Percentiles rank a stretch among this genome's conserved stretches.
phyloP scores from a whole-genome alignment of 768 basidiomycete species.

The Lactarius pseudohatsudake region DNA sequence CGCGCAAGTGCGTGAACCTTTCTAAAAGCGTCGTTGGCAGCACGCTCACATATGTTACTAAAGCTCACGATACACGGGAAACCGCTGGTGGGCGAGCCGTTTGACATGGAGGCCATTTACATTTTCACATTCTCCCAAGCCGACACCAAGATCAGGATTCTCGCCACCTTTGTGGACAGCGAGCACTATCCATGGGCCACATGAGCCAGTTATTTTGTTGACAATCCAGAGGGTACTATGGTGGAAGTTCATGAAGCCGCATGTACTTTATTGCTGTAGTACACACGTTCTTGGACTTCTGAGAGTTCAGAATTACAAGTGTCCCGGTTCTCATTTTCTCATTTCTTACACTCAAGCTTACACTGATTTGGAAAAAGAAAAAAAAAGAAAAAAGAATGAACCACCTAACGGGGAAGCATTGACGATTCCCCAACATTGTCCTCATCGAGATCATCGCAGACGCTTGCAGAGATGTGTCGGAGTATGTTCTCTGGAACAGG shows the following conservation, averaged over 20 bases:
- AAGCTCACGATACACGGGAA: slow-evolving; percentile 7
- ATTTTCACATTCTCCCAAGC: slow-evolving; percentile 1
- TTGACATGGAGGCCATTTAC: slow-evolving; percentile 19
- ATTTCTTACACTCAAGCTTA: no score
- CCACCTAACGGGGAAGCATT: not conserved
- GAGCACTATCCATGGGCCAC: not conserved
- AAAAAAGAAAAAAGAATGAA: not conserved
- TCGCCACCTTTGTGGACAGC: slow-evolving; percentile 13
- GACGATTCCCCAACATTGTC: not conserved
- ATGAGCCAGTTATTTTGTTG: not conserved
- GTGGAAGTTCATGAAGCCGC: not conserved
- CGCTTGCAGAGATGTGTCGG: not conserved
- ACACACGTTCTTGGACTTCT: no score
- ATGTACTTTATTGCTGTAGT: not conserved
- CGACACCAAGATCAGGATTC: slow-evolving; percentile 3
- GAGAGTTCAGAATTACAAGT: no score
- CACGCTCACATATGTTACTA: not conserved
- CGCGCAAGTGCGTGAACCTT: slow-evolving; percentile 6
- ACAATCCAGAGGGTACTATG: not conserved
- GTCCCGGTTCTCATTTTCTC: no score
- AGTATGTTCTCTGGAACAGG: not conserved
- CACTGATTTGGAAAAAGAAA: not conserved
- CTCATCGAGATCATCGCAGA: not conserved
- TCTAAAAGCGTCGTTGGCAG: not conserved
- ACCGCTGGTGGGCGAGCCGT: slow-evolving; percentile 2